phyloP scores from a whole-genome alignment of 148 eudicot species.

The Salicornia ramosissima region DNA sequence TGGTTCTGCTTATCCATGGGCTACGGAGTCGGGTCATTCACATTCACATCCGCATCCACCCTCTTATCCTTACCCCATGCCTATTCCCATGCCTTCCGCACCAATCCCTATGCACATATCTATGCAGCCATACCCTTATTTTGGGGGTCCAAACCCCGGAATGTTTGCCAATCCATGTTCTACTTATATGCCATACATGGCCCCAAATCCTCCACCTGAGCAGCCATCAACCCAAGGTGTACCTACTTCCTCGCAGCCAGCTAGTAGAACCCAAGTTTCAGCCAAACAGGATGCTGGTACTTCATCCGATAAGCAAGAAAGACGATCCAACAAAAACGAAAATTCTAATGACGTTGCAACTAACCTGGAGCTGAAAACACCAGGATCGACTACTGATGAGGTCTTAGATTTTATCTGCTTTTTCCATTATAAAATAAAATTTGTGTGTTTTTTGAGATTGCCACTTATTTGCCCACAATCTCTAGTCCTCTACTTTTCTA shows the following conservation, averaged over 20 bases:
- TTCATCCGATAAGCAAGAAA: conserved; percentile 35
- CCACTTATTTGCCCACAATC: not conserved
- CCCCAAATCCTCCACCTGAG: conserved; percentile 42
- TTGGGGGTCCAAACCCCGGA: conserved; percentile 53
- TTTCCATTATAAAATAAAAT: not conserved
- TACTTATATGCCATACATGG: conserved; percentile 58
- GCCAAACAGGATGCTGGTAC: conserved; percentile 37
- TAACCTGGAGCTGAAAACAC: conserved; percentile 68
- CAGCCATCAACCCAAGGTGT: conserved; percentile 47
- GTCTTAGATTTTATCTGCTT: conserved; percentile 21
- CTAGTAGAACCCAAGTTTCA: conserved; percentile 36
- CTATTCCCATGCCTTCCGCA: conserved; percentile 48
- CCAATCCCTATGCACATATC: conserved; percentile 57
- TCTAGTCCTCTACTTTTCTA: too few relatives aligned
- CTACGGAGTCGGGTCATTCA: conserved; percentile 66
- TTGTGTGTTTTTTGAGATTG: not conserved
- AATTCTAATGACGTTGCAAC: conserved; percentile 58
- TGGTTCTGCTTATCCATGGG: conserved; percentile 64
- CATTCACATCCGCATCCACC: conserved; percentile 35
- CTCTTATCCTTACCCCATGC: conserved; percentile 62
- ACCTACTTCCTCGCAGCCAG: conserved; percentile 38
- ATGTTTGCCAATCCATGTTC: conserved; percentile 60
- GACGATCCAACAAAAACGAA: conserved; percentile 35
- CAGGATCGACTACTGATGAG: conserved; percentile 60
- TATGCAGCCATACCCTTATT: conserved; percentile 66